These are phyloP conservation scores for Fusarium robinianum DNA, from an alignment of 2,329 filamentous ascomycete species.

Conservation along the genomic window DNA sequence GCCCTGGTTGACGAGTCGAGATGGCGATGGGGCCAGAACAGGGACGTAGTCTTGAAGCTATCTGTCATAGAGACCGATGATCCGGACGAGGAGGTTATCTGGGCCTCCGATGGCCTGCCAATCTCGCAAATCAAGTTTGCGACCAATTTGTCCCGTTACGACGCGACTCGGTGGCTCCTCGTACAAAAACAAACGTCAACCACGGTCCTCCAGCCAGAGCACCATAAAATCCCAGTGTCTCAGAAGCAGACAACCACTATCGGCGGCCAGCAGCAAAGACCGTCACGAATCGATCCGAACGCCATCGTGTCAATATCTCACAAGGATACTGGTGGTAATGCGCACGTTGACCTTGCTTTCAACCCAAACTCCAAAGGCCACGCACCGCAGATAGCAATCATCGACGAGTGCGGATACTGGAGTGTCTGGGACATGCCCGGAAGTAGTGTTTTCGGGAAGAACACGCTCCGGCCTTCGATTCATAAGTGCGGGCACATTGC, in stretches of 20 bases:
- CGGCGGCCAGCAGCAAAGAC: slow-evolving; percentile 32
- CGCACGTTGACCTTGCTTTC: slow-evolving; percentile 68
- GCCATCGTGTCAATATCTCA: slow-evolving; percentile 58
- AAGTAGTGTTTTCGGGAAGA: slow-evolving; percentile 42
- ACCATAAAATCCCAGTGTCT: slow-evolving; percentile 46
- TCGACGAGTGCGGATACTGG: slow-evolving; percentile 70
- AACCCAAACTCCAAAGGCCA: slow-evolving; percentile 54
- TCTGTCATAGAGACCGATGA: slow-evolving; percentile 48
- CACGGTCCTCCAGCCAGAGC: slow-evolving; percentile 56
- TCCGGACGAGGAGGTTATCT: slow-evolving; percentile 55
- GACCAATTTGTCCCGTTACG: slow-evolving; percentile 43
- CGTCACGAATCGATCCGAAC: slow-evolving; percentile 60
- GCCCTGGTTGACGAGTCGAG: slow-evolving; percentile 53
- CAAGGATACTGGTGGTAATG: slow-evolving; percentile 56
- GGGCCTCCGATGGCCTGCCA: slow-evolving; percentile 56
- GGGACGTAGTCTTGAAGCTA: slow-evolving; percentile 52
- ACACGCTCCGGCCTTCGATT: slow-evolving; percentile 41
- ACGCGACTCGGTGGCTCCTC: slow-evolving; percentile 55
- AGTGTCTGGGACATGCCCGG: slow-evolving; percentile 65
- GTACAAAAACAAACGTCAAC: slow-evolving; percentile 59
- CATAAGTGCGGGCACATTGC: slow-evolving; percentile 50
- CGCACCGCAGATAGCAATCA: slow-evolving; percentile 66
- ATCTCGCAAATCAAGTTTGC: slow-evolving; percentile 58
- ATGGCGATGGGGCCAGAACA: slow-evolving; percentile 58
- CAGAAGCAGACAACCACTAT: slow-evolving; percentile 16